A percentile compares a stretch with the other conserved stretches of the same genome.
phyloP scores from a whole-genome alignment of 306 rosid species.

The Trichosanthes cucumerina region DNA sequence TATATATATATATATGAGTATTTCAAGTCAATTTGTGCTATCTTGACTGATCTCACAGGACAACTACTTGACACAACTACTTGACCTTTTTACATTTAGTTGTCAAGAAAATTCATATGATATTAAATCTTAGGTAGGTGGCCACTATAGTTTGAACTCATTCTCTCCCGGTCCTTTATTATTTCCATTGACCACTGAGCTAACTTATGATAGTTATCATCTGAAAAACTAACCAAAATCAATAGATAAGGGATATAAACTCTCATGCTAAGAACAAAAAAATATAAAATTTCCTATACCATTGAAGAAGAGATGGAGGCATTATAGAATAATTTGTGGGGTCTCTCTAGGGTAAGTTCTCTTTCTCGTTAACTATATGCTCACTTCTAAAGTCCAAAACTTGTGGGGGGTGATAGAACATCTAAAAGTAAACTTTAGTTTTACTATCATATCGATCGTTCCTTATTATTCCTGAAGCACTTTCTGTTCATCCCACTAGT shows the following conservation, averaged over 20 bases:
- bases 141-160: too few relatives aligned
- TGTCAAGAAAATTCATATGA: too few relatives aligned
- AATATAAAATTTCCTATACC: constrained; percentile 2
- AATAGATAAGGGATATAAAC: not conserved
- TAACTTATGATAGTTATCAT: not conserved
- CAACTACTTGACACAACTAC: too few relatives aligned
- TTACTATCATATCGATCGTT: constrained; percentile 23
- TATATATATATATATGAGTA: too few relatives aligned
- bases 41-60: too few relatives aligned
- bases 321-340: constrained; percentile 18
- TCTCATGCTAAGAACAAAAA: not conserved
- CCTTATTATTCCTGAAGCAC: constrained; percentile 16
- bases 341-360: constrained; percentile 19
- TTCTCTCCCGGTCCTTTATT: too few relatives aligned
- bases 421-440: constrained; percentile 31
- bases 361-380: constrained; percentile 26
- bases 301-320: constrained; percentile 9
- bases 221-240: not conserved
- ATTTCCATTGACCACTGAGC: too few relatives aligned
- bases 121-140: too few relatives aligned
- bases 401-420: constrained; percentile 21
- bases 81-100: too few relatives aligned
- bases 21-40: too few relatives aligned
- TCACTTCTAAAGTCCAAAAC: constrained; percentile 22
- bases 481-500: constrained; percentile 28